Base-by-base conservation (phyloP, 2,329 filamentous ascomycete genomes). In the Fusarium armeniacum region DNA sequence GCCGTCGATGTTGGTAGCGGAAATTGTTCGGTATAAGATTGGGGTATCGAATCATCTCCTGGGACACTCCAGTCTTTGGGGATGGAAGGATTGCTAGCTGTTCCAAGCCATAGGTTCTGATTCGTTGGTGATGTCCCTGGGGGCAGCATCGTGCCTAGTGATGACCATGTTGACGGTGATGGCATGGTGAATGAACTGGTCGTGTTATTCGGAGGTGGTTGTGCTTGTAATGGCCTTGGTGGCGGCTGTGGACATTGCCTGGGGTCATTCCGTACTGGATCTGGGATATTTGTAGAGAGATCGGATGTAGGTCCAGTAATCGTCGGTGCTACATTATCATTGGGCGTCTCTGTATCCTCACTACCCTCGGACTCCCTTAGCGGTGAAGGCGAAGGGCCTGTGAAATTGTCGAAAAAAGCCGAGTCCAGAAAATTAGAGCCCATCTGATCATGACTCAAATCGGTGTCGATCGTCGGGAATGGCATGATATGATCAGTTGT, bases 371-470 rank as follows among this genome's bases (percentile, higher is more conserved):
- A 58, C 9, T 70, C 68, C 35, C 59, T 54, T 0, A 69, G 26
- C 1, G 64, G 60, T 0, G 68, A 64, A 2, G 68, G 68, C 2
- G 68, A 71, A 6, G 67, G 62, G 3, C 70, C 70, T 10, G 50
- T 41, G 15, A 73, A 73, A 4, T 65, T 67, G 18, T 73, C 70
- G 11, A 73, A 73, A 28, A 73, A 73, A 8, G 70, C 67, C 4
- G 67, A 53, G 33, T 73, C 61, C 13, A 73, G 51, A 43, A 73
- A 73, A 10, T 30, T 54, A 5, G 64, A 26, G 2, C 58, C 60
- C 35, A 57, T 49, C 12, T 71, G 64, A 20, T 71, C 67, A 32
- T 58, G 59, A 2, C 44, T 51, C 6, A 62, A 47, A 12, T 68
- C 67, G 15, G 47, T 26, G 6, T 67, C 65, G 13, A 63, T 58